phyloP scores from a whole-genome alignment of 768 basidiomycete genomes.

The Leccinum variicolor region DNA sequence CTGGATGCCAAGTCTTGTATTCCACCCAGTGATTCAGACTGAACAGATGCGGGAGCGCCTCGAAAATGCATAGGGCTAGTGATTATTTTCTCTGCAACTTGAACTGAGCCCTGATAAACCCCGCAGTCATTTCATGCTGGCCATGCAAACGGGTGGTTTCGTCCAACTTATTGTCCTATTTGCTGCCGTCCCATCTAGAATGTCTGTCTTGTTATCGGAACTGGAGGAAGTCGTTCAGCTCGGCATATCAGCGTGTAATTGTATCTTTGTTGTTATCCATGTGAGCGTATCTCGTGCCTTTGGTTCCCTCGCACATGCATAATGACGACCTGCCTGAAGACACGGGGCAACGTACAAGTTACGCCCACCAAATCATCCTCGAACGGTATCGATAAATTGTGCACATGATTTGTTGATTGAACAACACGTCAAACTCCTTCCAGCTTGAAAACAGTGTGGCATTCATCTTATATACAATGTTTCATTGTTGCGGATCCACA shows the following conservation, averaged over 20 bases:
- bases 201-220: slow-evolving; percentile 45
- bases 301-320: not conserved
- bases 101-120: not conserved
- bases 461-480: too few species aligned
- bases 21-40: not conserved
- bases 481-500: too few species aligned
- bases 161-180: slow-evolving; percentile 61
- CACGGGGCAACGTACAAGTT: slow-evolving; percentile 1
- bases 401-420: too few species aligned
- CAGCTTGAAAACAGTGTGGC: too few species aligned
- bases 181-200: slow-evolving; percentile 57
- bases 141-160: slow-evolving; percentile 76
- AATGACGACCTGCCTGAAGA: slow-evolving; percentile 12
- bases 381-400: slow-evolving; percentile 2
- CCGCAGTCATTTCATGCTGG: slow-evolving; percentile 54
- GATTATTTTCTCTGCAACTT: slow-evolving; percentile 13
- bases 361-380: not conserved
- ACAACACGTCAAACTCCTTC: not conserved
- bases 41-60: slow-evolving; percentile 46
- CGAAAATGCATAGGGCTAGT: slow-evolving; percentile 50
- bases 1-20: not conserved
- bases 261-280: slow-evolving; percentile 29
- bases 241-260: slow-evolving; percentile 23
- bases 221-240: slow-evolving; percentile 37
- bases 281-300: slow-evolving; percentile 25